phyloP scores from a whole-genome alignment of 495 filamentous ascomycete species.

The Poronia punctata region DNA sequence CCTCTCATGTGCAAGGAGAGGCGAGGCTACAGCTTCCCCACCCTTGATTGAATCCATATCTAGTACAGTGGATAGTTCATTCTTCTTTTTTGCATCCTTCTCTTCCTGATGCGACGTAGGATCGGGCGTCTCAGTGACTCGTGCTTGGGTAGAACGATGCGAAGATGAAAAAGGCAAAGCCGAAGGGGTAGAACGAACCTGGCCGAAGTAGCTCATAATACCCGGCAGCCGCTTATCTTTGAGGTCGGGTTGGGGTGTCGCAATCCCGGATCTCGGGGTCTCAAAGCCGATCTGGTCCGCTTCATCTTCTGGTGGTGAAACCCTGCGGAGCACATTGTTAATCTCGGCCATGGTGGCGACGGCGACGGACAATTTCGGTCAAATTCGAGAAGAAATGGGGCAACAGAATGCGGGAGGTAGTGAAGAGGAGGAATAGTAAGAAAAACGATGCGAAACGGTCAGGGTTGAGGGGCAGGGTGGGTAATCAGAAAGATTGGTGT shows the following conservation, averaged over 20 bases:
- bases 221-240: slow-evolving; percentile 85
- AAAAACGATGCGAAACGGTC: slow-evolving; percentile 3
- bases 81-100: slow-evolving; percentile 24
- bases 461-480: slow-evolving; percentile 8
- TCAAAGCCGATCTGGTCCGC: slow-evolving; percentile 74
- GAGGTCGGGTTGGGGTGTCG: slow-evolving; percentile 82
- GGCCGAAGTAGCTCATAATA: slow-evolving; percentile 90
- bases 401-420: slow-evolving; percentile 4
- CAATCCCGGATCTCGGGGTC: slow-evolving; percentile 75
- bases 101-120: slow-evolving; percentile 28
- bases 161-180: slow-evolving; percentile 30
- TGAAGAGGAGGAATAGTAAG: slow-evolving; percentile 6
- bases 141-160: slow-evolving; percentile 25
- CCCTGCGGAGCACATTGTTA: slow-evolving; percentile 40
- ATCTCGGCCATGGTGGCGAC: slow-evolving; percentile 25
- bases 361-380: slow-evolving; percentile 3
- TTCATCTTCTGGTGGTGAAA: slow-evolving; percentile 52
- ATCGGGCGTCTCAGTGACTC: slow-evolving; percentile 29
- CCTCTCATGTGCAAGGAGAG: slow-evolving; percentile 48
- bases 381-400: slow-evolving; percentile 10
- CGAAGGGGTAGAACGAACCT: slow-evolving; percentile 76
- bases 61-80: slow-evolving; percentile 15
- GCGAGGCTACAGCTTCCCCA: slow-evolving; percentile 34
- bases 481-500: slow-evolving; percentile 20
- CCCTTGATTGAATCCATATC: slow-evolving; percentile 22